Evolutionary conservation across 163 green algal species (phyloP).

Genomic region (Scenedesmus sp.): DNA sequence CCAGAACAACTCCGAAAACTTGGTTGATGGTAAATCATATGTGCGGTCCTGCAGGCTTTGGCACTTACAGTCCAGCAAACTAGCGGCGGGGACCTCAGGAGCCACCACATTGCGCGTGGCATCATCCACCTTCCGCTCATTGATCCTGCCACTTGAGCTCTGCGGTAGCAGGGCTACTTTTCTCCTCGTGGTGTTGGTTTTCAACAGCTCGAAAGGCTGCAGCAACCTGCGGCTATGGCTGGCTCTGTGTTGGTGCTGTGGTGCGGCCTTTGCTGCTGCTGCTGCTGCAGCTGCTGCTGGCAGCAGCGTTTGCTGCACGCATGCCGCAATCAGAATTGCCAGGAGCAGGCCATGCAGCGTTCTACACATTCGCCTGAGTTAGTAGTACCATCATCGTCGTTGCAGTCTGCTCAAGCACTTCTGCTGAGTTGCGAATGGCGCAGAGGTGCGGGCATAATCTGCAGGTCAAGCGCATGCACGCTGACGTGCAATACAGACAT

Average conservation of each 20-base stretch:
- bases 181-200: neutral
- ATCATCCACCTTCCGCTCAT: neutral
- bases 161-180: neutral
- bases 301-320: neutral
- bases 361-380: neutral
- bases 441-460: too few species aligned
- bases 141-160: neutral
- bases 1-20: too few species aligned
- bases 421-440: too few species aligned
- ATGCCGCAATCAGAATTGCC: neutral
- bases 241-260: neutral
- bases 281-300: neutral
- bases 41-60: neutral
- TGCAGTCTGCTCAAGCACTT: neutral
- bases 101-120: neutral
- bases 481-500: too few species aligned
- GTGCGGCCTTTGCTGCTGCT: neutral
- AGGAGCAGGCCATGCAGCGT: neutral
- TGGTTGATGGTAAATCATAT: too few species aligned
- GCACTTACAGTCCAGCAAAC: neutral
- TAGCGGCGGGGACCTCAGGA: neutral
- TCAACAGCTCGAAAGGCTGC: neutral
- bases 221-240: neutral
- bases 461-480: too few species aligned
- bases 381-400: neutral